A percentile compares a stretch with the other conserved stretches of the same genome.
Conservation (phyloP, 2,329 filamentous ascomycete species). For the Ophiocordyceps australis region DNA sequence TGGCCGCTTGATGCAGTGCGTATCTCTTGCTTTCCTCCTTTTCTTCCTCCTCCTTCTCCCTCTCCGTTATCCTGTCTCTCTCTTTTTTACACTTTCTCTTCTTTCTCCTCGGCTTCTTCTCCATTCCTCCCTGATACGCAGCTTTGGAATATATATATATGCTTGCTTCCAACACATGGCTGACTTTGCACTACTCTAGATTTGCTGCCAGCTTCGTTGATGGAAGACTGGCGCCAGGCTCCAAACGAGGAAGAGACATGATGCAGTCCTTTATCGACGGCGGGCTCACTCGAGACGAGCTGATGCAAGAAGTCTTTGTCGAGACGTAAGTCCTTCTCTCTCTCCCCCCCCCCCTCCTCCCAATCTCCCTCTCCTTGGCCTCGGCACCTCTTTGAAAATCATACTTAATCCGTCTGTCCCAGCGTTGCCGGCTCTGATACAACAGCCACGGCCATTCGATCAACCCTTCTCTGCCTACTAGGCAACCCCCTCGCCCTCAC, state of each 20-base stretch:
- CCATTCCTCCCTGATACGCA: too few species aligned
- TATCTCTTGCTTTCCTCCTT: too few species aligned
- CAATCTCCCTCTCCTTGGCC: background rate
- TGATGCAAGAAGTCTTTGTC: constrained; percentile 9
- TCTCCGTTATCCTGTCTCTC: too few species aligned
- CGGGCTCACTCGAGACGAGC: constrained; percentile 8
- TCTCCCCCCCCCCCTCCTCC: background rate
- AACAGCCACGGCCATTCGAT: constrained; percentile 26
- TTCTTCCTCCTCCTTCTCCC: too few species aligned
- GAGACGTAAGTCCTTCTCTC: constrained; percentile 3
- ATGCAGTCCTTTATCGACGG: constrained; percentile 12
- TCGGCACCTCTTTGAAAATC: background rate
- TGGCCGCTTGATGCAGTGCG: constrained; percentile 1
- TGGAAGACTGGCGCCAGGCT: constrained; percentile 8
- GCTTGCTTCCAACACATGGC: too few species aligned
- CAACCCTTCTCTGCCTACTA: constrained; percentile 27
- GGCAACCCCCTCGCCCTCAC: constrained; percentile 22
- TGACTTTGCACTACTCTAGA: too few species aligned
- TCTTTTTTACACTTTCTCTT: too few species aligned
- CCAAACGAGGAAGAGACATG: constrained; percentile 12
- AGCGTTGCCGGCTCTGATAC: constrained; percentile 6
- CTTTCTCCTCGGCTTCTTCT: too few species aligned
- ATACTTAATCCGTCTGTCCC: background rate
- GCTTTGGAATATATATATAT: too few species aligned
- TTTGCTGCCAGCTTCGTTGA: constrained; percentile 11